Evolutionary conservation across 1,139 yeast genomes (phyloP), one percentile per base, ranked within the genome.

Genomic region (Hyphopichia khmerensis): DNA sequence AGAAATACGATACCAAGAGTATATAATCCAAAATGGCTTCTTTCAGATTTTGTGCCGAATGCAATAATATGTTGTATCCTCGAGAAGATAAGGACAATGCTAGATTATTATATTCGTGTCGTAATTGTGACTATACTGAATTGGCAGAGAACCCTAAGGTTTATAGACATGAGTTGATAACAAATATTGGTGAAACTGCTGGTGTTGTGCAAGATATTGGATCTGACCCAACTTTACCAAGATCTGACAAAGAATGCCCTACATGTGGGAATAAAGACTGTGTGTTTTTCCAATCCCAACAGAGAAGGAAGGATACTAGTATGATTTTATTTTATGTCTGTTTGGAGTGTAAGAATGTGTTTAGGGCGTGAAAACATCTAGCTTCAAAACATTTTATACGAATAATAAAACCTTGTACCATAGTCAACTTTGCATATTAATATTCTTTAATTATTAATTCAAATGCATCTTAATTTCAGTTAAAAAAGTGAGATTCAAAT

Each of bases 21-120:
- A 26, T 4, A 26, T 26, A 21, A 21, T 21, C 9, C 5, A 15
- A 48, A 44, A 88, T 87, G 96, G 88, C 95, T 45, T 87, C 96
- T 36, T 90, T 90, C 67, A 79, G 95, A 62, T 90, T 90, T 70
- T 90, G 97, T 64, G 85, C 93, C 52, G 95, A 88, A 60, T 90
- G 95, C 79, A 95, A 95, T 76, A 95, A 95, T 62, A 91, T 93
- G 99, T 79, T 93, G 69, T 95, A 93, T 64, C 99, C 99, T n/a
- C 83, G 88, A 55, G 99, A 95, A 69, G 99, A 95, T 63, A 87
- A 87, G 59, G 82, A 75, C 44, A 73, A 78, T 45, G 73, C 76
- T 53, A 71, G 95, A 52, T 76, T 93, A 47, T 73, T 93, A 45
- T 93, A 88, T 62, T 93, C 96, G 43, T 93, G 99, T 67, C 82